Conservation (phyloP, 2,329 filamentous ascomycete species). For the Falciphora oryzae region DNA sequence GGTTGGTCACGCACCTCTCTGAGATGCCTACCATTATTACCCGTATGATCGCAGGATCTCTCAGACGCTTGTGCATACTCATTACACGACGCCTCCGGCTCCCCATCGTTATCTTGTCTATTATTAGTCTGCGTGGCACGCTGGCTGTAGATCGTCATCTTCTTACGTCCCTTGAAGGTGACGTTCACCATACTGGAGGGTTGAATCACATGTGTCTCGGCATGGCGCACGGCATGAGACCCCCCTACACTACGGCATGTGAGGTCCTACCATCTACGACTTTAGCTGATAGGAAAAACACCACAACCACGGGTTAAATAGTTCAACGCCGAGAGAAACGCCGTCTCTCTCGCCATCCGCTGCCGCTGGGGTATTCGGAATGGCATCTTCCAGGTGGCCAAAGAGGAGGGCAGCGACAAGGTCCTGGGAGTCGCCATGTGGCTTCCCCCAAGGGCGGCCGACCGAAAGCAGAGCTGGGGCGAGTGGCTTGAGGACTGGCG, state of each 20-base stretch:
- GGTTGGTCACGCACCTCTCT: slow-evolving; percentile 24
- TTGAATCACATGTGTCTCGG: no score
- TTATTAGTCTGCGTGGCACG: no score
- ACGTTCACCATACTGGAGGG: no score
- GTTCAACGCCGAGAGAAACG: slow-evolving; percentile 56
- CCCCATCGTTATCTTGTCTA: no score
- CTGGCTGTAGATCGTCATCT: no score
- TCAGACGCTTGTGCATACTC: no score
- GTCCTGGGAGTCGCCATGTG: slow-evolving; percentile 70
- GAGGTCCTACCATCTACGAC: neutral
- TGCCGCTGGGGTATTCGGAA: slow-evolving; percentile 66
- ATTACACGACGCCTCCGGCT: no score
- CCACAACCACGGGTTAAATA: slow-evolving; percentile 21
- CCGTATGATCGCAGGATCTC: no score
- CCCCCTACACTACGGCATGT: neutral
- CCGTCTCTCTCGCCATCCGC: slow-evolving; percentile 56
- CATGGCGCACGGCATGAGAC: no score
- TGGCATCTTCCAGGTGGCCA: slow-evolving; percentile 64
- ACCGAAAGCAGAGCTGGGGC: slow-evolving; percentile 49
- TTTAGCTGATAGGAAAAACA: neutral
- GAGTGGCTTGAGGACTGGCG: slow-evolving; percentile 59
- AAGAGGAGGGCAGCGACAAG: slow-evolving; percentile 46
- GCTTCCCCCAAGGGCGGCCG: slow-evolving; percentile 50
- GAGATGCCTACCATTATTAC: no score
- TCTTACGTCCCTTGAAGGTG: no score